Evolutionary conservation across 2,329 filamentous ascomycete genomes (phyloP), one percentile per base, ranked within the genome.

Genomic region (Penicillium sp.): DNA sequence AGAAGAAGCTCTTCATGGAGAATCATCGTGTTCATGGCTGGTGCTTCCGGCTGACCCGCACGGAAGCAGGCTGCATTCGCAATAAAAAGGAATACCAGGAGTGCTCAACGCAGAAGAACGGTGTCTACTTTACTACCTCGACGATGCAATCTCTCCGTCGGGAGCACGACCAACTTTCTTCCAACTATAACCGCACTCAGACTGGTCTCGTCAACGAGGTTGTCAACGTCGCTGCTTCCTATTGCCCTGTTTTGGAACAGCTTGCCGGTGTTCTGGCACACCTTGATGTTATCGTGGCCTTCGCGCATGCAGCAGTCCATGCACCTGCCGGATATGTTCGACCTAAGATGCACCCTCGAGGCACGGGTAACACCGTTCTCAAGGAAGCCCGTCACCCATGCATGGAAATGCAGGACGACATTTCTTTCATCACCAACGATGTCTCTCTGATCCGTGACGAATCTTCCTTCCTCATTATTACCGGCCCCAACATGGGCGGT

Each of bases 361-460:
- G 94, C 30, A 88, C 91, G 51, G 95, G 94, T 3, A 90, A 93
- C 71, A 99, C 95, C 0, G 82, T 96, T 24, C 85, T 99, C n/a
- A 91, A 89, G 67, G 96, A 97, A 80, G 92, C 95, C 2, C 90
- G 96, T 12, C 95, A 99, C 74, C 96, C 96, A 0, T 99, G 95
- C 75, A 91, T 99, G 87, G 95, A 99, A 77, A 93, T 97, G 87
- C 95, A 99, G 79, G 96, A 99, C 72, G 95, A 99, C 72, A 89
- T 99, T 45, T 93, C 94, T 65, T 99, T 99, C 81, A 99, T 99
- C 78, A 97, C 94, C 60, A 99, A 99, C 76, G 94, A 99, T 70
- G 92, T 98, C 24, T 88, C 89, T 57, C 87, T 99, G 40, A 84
- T 87, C 5, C 89, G 93, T 9, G 89, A 89, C 60, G 84, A 86